Base-by-base conservation (phyloP, 2,329 filamentous ascomycete genomes). In the Didymella lethalis region DNA sequence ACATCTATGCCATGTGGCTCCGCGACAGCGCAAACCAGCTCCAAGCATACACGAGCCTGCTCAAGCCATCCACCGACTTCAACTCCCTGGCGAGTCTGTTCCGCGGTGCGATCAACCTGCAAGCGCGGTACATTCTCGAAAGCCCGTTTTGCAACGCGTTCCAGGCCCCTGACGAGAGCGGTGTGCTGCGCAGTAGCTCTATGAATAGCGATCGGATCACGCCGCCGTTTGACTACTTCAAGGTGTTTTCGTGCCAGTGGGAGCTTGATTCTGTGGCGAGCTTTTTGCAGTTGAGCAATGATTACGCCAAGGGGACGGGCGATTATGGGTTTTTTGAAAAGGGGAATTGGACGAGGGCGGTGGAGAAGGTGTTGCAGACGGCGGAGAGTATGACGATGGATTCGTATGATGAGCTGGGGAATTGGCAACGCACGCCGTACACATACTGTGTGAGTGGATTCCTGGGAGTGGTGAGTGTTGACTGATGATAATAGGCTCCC, bases 31-130 rank as follows among this genome's bases (percentile, higher is more conserved):
- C 88, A 18, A 90, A 90, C 67, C 89, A 92, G 73, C 83, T 92
- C 67, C 88, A 91, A 67, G 88, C 87, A 16, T 89, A 91, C 66
- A 79, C 86, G 44, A 81, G 84, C 4, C 74, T 90, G 4, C 78
- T 91, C 18, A 81, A 80, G 50, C 75, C 82, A 2, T 82, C 83
- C 18, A 69, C 58, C 2, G 77, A 3, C 76, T 79, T 5, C 72
- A 77, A 41, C 77, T 86, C 71, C 1, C 78, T 92, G 7, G 88
- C 88, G 18, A 85, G 84, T 8, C 77, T 92, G 0, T 90, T 88
- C 77, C 84, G 89, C 7, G 89, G 89, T 1, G 84, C 89, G 1
- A 89, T 92, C 73, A 91, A 91, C 70, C 80, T 90, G 3, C 89
- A 92, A 73, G 82, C 88, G 18, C 82, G 89, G 25, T 91, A 90